phyloP scores from a whole-genome alignment of 805 yeast genomes.

The Zygotorulaspora chibaensis region DNA sequence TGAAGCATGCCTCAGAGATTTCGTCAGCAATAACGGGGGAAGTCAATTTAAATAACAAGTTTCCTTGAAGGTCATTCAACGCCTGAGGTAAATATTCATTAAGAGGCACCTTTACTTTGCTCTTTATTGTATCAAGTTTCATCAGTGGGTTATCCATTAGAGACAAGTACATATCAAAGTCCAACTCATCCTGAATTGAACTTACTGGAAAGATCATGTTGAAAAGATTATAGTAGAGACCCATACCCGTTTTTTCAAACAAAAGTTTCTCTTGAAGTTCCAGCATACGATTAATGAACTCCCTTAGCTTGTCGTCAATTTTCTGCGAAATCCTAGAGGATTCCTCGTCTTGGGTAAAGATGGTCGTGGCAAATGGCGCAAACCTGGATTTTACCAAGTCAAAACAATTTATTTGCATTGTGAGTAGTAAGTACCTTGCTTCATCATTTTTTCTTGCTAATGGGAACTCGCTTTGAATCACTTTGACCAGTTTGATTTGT shows the following conservation, averaged over 20 bases:
- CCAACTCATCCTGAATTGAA: constrained; percentile 48
- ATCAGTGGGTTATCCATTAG: constrained; percentile 53
- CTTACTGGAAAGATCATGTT: constrained; percentile 68
- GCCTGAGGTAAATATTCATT: constrained; percentile 49
- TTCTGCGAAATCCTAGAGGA: constrained; percentile 15
- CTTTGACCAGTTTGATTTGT: constrained; percentile 25
- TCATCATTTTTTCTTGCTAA: constrained; percentile 26
- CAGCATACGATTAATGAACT: constrained; percentile 33
- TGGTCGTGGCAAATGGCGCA: constrained; percentile 37
- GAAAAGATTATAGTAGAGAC: constrained; percentile 57
- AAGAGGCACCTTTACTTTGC: constrained; percentile 43
- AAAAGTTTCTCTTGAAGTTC: constrained; percentile 45
- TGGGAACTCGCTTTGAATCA: constrained; percentile 31
- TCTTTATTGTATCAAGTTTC: constrained; percentile 42
- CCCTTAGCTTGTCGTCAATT: constrained; percentile 36
- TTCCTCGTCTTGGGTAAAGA: constrained; percentile 34
- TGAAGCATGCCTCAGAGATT: constrained; percentile 47
- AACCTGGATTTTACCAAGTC: constrained; percentile 56
- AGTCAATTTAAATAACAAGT: constrained; percentile 51
- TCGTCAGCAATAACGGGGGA: constrained; percentile 61
- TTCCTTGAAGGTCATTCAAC: constrained; percentile 54
- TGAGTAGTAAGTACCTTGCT: constrained; percentile 26
- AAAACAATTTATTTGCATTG: constrained; percentile 53
- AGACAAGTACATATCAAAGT: constrained; percentile 61
- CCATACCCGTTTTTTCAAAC: constrained; percentile 49